These are phyloP conservation scores for Vanrija pseudolonga DNA, from an alignment of 1,284 basidiomycete species.

Conservation along the genomic window DNA sequence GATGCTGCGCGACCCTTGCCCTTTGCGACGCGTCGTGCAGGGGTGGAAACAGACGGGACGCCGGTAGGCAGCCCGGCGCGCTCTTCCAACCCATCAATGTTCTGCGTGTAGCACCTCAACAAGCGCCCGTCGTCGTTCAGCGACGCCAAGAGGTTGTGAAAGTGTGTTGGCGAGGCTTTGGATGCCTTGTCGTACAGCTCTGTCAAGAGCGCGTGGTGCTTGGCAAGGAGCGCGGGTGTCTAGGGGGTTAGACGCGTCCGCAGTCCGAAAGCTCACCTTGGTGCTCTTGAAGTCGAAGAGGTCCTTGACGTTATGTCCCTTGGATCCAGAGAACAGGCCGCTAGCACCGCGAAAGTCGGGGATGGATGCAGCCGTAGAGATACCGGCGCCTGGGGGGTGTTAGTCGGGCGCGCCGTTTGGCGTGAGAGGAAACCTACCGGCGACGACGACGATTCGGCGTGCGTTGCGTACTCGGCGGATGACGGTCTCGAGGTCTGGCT, in stretches of 20 bases:
- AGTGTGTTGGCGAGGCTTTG: constrained; percentile 72
- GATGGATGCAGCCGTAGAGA: constrained; percentile 84
- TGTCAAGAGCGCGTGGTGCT: constrained; percentile 72
- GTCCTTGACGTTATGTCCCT: constrained; percentile 77
- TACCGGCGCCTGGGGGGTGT: constrained; percentile 71
- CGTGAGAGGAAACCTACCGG: constrained; percentile 58
- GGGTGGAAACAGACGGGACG: constrained; percentile 14
- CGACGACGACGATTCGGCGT: constrained; percentile 76
- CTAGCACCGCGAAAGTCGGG: constrained; percentile 85
- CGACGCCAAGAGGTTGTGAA: constrained; percentile 70
- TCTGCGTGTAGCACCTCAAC: constrained; percentile 88
- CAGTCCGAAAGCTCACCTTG: constrained; percentile 58
- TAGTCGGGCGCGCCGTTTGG: neutral
- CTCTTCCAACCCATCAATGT: constrained; percentile 84
- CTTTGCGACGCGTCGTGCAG: neutral
- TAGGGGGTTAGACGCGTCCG: constrained; percentile 6
- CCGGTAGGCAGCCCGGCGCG: constrained; percentile 68
- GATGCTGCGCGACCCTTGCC: neutral
- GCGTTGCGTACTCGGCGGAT: constrained; percentile 63
- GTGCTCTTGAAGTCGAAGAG: constrained; percentile 88
- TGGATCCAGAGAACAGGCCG: constrained; percentile 67
- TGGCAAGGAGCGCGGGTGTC: constrained; percentile 59
- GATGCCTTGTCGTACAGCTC: constrained; percentile 70
- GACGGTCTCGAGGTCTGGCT: constrained; percentile 13
- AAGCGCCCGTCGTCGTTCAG: constrained; percentile 75